Conservation (phyloP, 2,329 filamentous ascomycete genomes). For the Exophiala oligosperma region DNA sequence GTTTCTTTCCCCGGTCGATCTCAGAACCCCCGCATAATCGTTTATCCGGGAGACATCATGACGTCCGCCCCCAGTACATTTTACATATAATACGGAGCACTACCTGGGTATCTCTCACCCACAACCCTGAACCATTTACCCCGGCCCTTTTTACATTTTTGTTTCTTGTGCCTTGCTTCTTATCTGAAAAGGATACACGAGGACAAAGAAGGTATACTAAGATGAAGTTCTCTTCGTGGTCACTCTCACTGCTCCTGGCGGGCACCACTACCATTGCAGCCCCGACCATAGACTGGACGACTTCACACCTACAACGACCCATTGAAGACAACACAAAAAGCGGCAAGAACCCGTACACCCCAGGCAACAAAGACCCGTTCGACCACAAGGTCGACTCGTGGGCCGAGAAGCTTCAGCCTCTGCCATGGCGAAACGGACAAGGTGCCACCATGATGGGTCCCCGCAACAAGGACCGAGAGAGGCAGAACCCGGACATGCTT, state of each 20-base stretch:
- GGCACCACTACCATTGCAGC: slow-evolving; percentile 17
- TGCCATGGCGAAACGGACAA: slow-evolving; percentile 64
- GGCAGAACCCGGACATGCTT: slow-evolving; percentile 70
- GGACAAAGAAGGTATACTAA: neutral
- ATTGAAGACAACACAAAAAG: slow-evolving; percentile 7
- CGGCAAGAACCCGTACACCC: slow-evolving; percentile 15
- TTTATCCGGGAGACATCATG: slow-evolving; percentile 10
- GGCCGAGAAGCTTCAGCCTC: slow-evolving; percentile 41
- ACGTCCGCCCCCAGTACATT: neutral
- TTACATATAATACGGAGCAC: no score
- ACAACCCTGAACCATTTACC: no score
- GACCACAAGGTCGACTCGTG: slow-evolving; percentile 24
- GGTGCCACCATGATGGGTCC: slow-evolving; percentile 69
- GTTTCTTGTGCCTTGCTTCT: neutral
- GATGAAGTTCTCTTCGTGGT: slow-evolving; percentile 20
- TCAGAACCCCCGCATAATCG: slow-evolving; percentile 2
- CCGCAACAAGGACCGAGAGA: slow-evolving; percentile 66
- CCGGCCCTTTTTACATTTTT: no score
- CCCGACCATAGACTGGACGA: slow-evolving; percentile 33
- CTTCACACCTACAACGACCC: slow-evolving; percentile 3
- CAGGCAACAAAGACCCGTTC: slow-evolving; percentile 20
- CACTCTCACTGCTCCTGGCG: slow-evolving; percentile 7
- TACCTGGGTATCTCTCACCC: no score
- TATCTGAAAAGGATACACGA: neutral
- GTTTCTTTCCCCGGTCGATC: neutral